Conservation (phyloP, 108 stramenopile species). For the Craspedostauros australis region DNA sequence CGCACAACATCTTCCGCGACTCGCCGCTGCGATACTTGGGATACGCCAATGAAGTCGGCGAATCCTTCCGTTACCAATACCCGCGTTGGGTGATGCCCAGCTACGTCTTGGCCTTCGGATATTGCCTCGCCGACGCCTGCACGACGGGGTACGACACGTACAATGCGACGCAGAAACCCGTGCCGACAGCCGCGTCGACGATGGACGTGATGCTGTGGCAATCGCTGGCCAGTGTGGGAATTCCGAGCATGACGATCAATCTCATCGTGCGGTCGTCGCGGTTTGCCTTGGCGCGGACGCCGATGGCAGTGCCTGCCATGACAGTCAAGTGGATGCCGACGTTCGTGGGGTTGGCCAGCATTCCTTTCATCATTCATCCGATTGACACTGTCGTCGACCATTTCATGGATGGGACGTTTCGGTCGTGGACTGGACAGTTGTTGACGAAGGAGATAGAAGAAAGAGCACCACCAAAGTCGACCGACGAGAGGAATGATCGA, state of each 20-base stretch:
- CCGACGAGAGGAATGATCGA: too few relatives aligned
- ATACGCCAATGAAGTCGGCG: constrained; percentile 71
- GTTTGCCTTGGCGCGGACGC: constrained; percentile 44
- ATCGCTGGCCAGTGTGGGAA: constrained; percentile 55
- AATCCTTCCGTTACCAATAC: constrained; percentile 79
- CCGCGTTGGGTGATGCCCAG: constrained; percentile 62
- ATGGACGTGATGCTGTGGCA: constrained; percentile 65
- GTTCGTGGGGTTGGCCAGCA: constrained; percentile 46
- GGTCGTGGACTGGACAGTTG: too few relatives aligned
- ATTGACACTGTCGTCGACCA: constrained; percentile 67
- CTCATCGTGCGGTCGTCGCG: constrained; percentile 60
- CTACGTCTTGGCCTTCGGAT: constrained; percentile 72
- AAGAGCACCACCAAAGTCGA: too few relatives aligned
- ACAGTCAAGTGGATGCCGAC: constrained; percentile 71
- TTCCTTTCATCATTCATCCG: constrained; percentile 70
- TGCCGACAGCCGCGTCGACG: constrained; percentile 29
- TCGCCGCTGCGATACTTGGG: constrained; percentile 63
- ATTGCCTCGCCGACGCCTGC: constrained; percentile 66
- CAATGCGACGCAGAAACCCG: not conserved
- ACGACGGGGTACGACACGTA: constrained; percentile 51
- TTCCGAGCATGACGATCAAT: constrained; percentile 77
- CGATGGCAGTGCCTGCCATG: constrained; percentile 34
- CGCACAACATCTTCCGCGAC: constrained; percentile 77
- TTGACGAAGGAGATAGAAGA: constrained; percentile 18
- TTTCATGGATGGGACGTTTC: constrained; percentile 53